Evolutionary conservation across 1,284 basidiomycete species (phyloP), one percentile per base, ranked within the genome.

Genomic region (Ceratobasidium sp.): DNA sequence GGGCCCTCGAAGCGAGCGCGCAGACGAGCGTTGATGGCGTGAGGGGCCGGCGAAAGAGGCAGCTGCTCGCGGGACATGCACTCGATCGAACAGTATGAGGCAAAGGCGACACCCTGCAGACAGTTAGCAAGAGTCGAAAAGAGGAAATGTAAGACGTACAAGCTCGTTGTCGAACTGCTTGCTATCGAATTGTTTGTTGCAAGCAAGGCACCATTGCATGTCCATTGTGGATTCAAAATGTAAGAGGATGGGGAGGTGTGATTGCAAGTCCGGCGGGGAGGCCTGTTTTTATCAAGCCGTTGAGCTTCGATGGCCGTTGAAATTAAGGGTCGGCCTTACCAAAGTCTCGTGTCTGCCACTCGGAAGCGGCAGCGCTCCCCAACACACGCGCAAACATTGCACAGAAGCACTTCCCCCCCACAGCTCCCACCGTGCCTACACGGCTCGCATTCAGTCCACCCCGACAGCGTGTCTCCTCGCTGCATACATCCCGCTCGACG

Each of bases 181-280:
- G 45, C 45, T 35, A n/a, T 53, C 62, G 54, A 67, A 53, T 50
- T 67, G 62, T 50, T 67, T 67, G 62, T 67, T 67, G 62, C 62
- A 67, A 31, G 62, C 49, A 40, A 67, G 62, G 50, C 62, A 67
- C 49, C 62, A 67, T 35, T 67, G 49, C 49, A 67, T 67, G 62
- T 67, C 62, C 62, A 67, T 67, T 50, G 49, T 35, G 62, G 22
- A 15, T 22, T 20, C 17, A 42, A 47, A 29, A 22, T 38, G 8
- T 8, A 17, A 47, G 45, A 13, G 12, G 34, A n/a, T 20, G 49
- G 60, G 22, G 31, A 31, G 25, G 57, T 12, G 57, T 22, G 57
- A 32, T 17, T 34, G 57, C 57, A 22, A 49, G 52, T 32, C 17
- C 12, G 43, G 34, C 27, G 27, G 43, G 57, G 43, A 45, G 15